phyloP scores from a whole-genome alignment of 805 yeast genomes.

The Priceomyces melissophilus region DNA sequence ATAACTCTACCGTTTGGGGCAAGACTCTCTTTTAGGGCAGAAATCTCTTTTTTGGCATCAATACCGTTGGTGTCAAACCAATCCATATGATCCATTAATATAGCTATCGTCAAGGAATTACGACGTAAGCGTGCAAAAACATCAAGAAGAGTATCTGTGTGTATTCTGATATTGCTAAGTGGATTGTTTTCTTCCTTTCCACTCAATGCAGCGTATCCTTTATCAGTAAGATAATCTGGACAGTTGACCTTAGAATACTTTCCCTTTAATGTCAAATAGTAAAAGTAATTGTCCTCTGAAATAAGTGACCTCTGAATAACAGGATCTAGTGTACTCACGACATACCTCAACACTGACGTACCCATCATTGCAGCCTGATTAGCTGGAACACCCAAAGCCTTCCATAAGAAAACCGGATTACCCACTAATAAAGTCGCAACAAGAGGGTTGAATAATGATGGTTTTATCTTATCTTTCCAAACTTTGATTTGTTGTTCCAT shows the following conservation, averaged over 20 bases:
- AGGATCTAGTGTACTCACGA: constrained; percentile 78
- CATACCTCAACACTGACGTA: constrained; percentile 63
- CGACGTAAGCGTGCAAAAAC: constrained; percentile 64
- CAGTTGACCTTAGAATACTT: constrained; percentile 60
- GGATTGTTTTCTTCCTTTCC: constrained; percentile 40
- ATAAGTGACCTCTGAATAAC: constrained; percentile 59
- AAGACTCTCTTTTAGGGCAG: constrained; percentile 59
- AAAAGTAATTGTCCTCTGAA: constrained; percentile 73
- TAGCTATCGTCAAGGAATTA: constrained; percentile 67
- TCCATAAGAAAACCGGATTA: constrained; percentile 86
- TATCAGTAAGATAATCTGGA: constrained; percentile 68
- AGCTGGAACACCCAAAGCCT: constrained; percentile 84
- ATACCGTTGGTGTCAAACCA: constrained; percentile 71
- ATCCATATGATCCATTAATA: constrained; percentile 91
- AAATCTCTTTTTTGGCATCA: constrained; percentile 65
- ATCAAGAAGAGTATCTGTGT: constrained; percentile 75
- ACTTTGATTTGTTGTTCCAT: constrained; percentile 60
- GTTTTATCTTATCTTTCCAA: constrained; percentile 63
- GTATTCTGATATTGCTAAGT: constrained; percentile 67
- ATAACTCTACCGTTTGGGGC: constrained; percentile 69
- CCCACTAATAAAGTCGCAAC: constrained; percentile 67
- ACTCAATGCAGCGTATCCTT: constrained; percentile 51
- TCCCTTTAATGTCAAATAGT: constrained; percentile 65
- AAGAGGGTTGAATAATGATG: constrained; percentile 66
- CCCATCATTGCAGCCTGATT: constrained; percentile 84